Percentiles rank a stretch among this genome's conserved stretches.
phyloP scores from a whole-genome alignment of 2,329 filamentous ascomycete species.

The Xenosphaeropsis pyriputrescens region DNA sequence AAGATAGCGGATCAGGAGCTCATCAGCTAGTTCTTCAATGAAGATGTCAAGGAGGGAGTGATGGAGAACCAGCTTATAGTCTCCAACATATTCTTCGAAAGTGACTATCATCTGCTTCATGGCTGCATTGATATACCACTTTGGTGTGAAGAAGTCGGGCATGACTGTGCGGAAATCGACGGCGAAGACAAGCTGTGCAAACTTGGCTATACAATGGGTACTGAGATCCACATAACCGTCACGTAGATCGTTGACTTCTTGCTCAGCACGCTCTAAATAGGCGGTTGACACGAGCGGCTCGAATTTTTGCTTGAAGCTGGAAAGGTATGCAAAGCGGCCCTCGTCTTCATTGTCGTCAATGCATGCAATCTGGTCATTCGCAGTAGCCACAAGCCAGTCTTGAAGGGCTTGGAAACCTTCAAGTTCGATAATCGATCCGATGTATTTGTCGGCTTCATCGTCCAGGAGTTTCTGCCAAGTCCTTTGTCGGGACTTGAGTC shows the following conservation, averaged over 20 bases:
- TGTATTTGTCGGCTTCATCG: slow-evolving; percentile 67
- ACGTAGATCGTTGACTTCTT: slow-evolving; percentile 60
- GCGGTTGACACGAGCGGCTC: slow-evolving; percentile 65
- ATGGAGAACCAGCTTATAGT: slow-evolving; percentile 76
- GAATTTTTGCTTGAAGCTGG: slow-evolving; percentile 73
- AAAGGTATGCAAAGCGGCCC: slow-evolving; percentile 65
- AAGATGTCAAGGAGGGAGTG: slow-evolving; percentile 82
- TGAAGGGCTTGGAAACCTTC: slow-evolving; percentile 67
- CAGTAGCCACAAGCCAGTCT: slow-evolving; percentile 92
- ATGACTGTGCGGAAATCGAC: slow-evolving; percentile 80
- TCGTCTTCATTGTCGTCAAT: slow-evolving; percentile 83
- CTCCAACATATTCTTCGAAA: slow-evolving; percentile 84
- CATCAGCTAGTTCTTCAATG: slow-evolving; percentile 83
- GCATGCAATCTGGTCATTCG: slow-evolving; percentile 96
- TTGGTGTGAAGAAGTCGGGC: slow-evolving; percentile 76
- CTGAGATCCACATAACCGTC: slow-evolving; percentile 93
- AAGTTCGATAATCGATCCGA: slow-evolving; percentile 36
- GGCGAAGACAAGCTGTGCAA: slow-evolving; percentile 74
- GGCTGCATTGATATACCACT: slow-evolving; percentile 75
- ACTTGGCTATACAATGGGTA: slow-evolving; percentile 81
- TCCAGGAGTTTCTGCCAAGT: slow-evolving; percentile 82
- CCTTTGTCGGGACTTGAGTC: slow-evolving; percentile 69
- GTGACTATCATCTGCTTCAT: slow-evolving; percentile 93
- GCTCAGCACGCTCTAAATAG: slow-evolving; percentile 61
- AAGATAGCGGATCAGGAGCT: slow-evolving; percentile 78